Evolutionary conservation across 305 asterid genomes (phyloP).

Genomic region (Fraxinus greggii): DNA sequence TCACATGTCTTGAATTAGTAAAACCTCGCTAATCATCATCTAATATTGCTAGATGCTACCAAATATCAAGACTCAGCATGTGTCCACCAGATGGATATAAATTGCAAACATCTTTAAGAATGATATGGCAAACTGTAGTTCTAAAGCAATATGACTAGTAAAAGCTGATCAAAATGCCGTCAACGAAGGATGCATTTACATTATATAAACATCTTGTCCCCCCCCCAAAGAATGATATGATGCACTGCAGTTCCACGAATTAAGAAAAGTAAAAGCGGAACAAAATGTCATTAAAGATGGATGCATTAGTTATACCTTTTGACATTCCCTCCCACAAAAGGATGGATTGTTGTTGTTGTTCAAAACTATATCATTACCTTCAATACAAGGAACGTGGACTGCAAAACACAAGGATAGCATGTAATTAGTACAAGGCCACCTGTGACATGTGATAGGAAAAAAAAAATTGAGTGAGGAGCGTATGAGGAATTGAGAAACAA

Average conservation of each 20-base stretch:
- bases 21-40: not conserved
- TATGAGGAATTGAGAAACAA: conserved; percentile 16
- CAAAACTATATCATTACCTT: conserved; percentile 39
- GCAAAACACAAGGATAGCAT: conserved; percentile 31
- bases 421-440: conserved; percentile 10
- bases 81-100: not conserved
- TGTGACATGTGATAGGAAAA: conserved; percentile 6
- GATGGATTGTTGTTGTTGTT: conserved; percentile 36
- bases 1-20: not conserved
- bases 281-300: not conserved
- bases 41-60: not conserved
- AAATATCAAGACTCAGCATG: conserved; percentile 10
- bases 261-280: not conserved
- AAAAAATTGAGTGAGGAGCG: not conserved
- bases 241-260: not conserved
- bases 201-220: conserved; percentile 50
- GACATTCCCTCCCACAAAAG: conserved; percentile 54
- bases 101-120: not conserved
- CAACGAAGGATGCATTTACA: not conserved
- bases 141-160: conserved; percentile 5
- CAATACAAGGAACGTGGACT: conserved; percentile 69
- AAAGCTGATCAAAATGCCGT: not conserved
- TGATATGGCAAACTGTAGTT: not conserved
- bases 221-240: not conserved
- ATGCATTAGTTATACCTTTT: not conserved